A percentile compares a stretch with the other conserved stretches of the same genome.
Evolutionary conservation across 2,329 filamentous ascomycete species (phyloP).

Genomic region (Exophiala xenobiotica): DNA sequence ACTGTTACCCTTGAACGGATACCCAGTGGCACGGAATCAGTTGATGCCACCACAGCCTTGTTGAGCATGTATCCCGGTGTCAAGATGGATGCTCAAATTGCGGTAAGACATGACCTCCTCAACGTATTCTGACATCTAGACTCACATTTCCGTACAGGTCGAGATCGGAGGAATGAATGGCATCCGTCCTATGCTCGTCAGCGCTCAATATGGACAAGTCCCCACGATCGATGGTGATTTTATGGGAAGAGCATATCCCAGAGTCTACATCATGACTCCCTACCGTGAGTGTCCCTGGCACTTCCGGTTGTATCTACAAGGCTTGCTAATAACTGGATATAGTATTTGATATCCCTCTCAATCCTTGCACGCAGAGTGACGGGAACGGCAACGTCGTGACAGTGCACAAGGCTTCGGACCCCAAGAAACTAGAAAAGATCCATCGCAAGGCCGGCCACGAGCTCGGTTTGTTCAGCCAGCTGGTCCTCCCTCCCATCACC

Average conservation of each 20-base stretch:
- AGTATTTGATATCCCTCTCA: constrained; percentile 13
- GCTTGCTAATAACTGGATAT: neutral
- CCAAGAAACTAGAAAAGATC: constrained; percentile 38
- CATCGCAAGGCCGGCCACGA: constrained; percentile 27
- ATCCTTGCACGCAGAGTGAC: constrained; percentile 35
- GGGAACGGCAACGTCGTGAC: constrained; percentile 42
- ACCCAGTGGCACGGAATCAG: constrained; percentile 18
- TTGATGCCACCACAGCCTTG: constrained; percentile 14
- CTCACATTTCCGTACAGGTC: constrained; percentile 32
- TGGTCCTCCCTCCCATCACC: constrained; percentile 42
- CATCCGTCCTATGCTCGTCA: constrained; percentile 59
- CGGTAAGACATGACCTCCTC: too few species aligned
- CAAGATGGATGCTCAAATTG: constrained; percentile 34
- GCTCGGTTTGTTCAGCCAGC: constrained; percentile 36
- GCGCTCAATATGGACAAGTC: constrained; percentile 27
- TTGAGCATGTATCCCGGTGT: constrained; percentile 6
- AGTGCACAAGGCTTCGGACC: constrained; percentile 42
- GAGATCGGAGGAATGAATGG: constrained; percentile 62
- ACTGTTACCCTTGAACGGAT: constrained; percentile 15
- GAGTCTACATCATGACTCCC: constrained; percentile 3
- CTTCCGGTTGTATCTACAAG: neutral
- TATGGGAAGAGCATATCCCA: constrained; percentile 37
- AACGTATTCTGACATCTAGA: constrained; percentile 17
- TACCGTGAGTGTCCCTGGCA: neutral
- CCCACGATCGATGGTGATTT: constrained; percentile 47